These are phyloP conservation scores for Colletotrichum tropicicola DNA, from an alignment of 2,329 filamentous ascomycete species.

Conservation along the genomic window DNA sequence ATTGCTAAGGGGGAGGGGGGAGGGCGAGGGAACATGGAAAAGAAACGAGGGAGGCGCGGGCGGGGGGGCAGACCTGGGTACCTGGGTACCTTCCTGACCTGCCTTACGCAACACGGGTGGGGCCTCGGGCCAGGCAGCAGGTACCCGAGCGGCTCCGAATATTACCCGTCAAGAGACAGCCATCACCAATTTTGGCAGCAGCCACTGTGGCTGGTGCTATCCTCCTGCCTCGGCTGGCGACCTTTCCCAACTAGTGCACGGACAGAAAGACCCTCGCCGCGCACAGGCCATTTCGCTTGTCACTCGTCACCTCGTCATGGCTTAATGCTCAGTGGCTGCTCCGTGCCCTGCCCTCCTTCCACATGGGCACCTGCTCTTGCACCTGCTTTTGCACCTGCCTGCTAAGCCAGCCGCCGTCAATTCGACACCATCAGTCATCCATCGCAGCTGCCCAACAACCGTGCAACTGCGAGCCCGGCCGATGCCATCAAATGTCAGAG, in stretches of 20 bases:
- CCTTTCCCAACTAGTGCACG: background rate
- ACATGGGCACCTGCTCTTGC: background rate
- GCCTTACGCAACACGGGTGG: background rate
- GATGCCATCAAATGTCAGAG: background rate
- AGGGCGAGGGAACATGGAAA: slow-evolving; percentile 27
- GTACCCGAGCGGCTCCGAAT: background rate
- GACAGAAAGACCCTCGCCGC: background rate
- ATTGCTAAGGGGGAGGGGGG: slow-evolving; percentile 24
- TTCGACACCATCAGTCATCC: background rate
- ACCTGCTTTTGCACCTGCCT: background rate
- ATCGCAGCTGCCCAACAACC: background rate
- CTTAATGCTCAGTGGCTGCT: slow-evolving; percentile 19
- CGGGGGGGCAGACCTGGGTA: background rate
- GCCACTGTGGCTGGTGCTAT: background rate
- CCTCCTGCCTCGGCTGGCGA: background rate
- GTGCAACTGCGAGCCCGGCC: background rate
- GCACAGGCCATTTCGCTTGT: slow-evolving; percentile 15
- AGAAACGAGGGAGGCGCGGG: slow-evolving; percentile 30
- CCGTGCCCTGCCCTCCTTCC: slow-evolving; percentile 6
- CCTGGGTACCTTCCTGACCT: background rate
- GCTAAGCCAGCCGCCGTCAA: background rate
- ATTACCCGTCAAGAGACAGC: background rate
- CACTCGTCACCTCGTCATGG: slow-evolving; percentile 27
- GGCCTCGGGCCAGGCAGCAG: background rate
- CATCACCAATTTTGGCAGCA: background rate